Conservation (phyloP, 768 basidiomycete genomes). For the Agrocybe chaxingu region DNA sequence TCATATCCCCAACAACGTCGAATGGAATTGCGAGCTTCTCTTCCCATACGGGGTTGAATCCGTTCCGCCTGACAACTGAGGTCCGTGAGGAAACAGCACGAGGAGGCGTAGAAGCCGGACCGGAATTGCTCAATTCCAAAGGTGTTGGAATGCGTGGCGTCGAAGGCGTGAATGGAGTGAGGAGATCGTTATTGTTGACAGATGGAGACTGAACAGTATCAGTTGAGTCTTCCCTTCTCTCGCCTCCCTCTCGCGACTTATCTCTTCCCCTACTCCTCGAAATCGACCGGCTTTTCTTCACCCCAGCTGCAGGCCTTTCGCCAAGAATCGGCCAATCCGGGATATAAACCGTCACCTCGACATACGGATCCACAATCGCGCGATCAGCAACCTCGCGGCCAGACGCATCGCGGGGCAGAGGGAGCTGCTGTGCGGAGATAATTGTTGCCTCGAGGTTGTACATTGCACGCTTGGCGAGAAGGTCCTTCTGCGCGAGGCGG, state of each 20-base stretch:
- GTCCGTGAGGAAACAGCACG: slow-evolving; percentile 57
- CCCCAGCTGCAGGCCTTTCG: slow-evolving; percentile 19
- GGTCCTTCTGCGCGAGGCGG: slow-evolving; percentile 57
- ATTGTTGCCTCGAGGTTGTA: slow-evolving; percentile 61
- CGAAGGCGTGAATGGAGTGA: slow-evolving; percentile 14
- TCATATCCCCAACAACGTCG: slow-evolving; percentile 73
- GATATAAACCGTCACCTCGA: slow-evolving; percentile 67
- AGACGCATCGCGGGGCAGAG: slow-evolving; percentile 65
- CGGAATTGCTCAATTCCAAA: slow-evolving; percentile 3
- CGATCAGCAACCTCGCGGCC: slow-evolving; percentile 66
- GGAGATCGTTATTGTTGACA: not conserved
- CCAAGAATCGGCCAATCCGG: slow-evolving; percentile 64
- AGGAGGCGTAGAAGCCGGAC: slow-evolving; percentile 16
- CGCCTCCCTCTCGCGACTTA: not conserved
- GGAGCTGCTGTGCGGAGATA: slow-evolving; percentile 84
- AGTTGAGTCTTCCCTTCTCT: not conserved
- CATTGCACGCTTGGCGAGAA: slow-evolving; percentile 51
- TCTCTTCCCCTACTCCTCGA: not conserved
- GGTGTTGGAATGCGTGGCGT: not conserved
- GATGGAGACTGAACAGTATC: no score
- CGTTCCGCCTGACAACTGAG: slow-evolving; percentile 76
- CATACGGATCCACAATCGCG: slow-evolving; percentile 55
- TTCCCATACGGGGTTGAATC: slow-evolving; percentile 93
- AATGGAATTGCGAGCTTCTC: slow-evolving; percentile 70
- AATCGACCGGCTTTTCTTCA: slow-evolving; percentile 5